These are phyloP conservation scores for Penicillium sp. DNA, from an alignment of 2,329 filamentous ascomycete genomes.

Conservation along the genomic window DNA sequence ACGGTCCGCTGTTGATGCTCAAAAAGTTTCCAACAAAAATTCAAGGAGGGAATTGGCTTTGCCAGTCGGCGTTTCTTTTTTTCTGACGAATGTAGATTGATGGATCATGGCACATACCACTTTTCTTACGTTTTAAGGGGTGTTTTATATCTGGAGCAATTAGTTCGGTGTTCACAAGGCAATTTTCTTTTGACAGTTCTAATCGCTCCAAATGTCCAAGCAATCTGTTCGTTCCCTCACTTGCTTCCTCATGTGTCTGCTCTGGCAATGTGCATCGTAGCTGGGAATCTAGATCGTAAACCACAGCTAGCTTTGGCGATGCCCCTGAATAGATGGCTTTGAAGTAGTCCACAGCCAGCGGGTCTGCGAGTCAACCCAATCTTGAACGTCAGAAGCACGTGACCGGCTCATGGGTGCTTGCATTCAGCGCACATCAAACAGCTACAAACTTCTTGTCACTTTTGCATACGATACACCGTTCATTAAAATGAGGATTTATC, in stretches of 20 bases:
- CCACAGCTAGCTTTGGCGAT: background rate
- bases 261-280: conserved; percentile 13
- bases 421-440: too few relatives aligned
- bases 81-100: conserved; percentile 32
- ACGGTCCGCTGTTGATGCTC: conserved; percentile 18
- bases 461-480: too few relatives aligned
- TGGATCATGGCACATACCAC: conserved; percentile 35
- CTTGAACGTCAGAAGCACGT: too few relatives aligned
- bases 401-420: too few relatives aligned
- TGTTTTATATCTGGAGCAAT: conserved; percentile 31
- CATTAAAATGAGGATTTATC: conserved; percentile 64
- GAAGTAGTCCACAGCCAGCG: too few relatives aligned
- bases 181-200: conserved; percentile 35
- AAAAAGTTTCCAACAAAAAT: conserved; percentile 30
- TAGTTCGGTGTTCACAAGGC: conserved; percentile 39
- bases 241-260: conserved; percentile 18
- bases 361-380: too few relatives aligned
- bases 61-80: conserved; percentile 30
- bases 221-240: conserved; percentile 32
- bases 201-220: conserved; percentile 37
- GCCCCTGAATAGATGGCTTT: background rate
- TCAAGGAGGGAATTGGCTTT: conserved; percentile 31
- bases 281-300: conserved; percentile 13
- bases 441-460: too few relatives aligned
- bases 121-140: conserved; percentile 28